Evolutionary conservation across 2,329 filamentous ascomycete genomes (phyloP).

Genomic region (Cytospora piceicola): DNA sequence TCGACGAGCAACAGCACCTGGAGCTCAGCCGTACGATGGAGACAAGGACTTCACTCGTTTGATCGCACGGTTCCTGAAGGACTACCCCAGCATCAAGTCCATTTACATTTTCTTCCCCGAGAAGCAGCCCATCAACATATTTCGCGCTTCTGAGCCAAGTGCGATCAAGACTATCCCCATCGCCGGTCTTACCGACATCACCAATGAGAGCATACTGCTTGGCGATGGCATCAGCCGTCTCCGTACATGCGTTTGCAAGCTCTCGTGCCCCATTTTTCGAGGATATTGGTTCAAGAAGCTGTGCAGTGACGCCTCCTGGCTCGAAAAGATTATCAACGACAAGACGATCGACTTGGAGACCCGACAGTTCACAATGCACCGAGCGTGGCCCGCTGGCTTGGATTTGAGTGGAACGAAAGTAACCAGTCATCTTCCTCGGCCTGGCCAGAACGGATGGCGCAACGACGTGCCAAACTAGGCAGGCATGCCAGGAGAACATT

Average conservation of each 20-base stretch:
- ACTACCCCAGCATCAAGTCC: neutral
- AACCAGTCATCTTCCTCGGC: neutral
- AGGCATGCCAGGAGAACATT: neutral
- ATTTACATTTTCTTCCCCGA: neutral
- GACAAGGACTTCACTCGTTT: neutral
- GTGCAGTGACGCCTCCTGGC: neutral
- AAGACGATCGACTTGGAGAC: neutral
- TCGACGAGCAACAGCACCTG: neutral
- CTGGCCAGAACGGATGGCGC: neutral
- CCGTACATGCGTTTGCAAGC: neutral
- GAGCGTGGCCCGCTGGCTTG: neutral
- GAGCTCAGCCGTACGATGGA: neutral
- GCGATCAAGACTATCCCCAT: neutral
- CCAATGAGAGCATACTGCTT: neutral
- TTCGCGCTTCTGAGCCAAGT: neutral
- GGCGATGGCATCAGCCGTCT: neutral
- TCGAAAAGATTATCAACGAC: neutral
- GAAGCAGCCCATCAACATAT: neutral
- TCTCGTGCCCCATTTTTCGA: neutral
- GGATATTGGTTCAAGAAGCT: neutral
- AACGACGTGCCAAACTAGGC: neutral
- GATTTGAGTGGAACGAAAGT: neutral
- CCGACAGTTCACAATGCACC: neutral
- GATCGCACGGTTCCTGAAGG: neutral
- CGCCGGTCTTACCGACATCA: neutral